Evolutionary conservation across 2,329 filamentous ascomycete species (phyloP).

Genomic region (Aspergillus clavatus): DNA sequence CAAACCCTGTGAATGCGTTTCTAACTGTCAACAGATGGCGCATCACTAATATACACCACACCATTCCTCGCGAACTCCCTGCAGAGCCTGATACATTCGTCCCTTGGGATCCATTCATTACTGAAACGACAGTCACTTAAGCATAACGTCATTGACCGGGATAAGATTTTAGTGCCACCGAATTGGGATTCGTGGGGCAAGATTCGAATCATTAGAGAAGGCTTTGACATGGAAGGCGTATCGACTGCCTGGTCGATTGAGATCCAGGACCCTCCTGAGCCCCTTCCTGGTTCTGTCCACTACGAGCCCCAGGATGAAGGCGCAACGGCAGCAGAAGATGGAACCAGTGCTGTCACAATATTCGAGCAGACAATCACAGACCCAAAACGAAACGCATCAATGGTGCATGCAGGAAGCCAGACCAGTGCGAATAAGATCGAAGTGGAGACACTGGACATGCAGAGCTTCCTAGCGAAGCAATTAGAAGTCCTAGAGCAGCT

Average conservation of each 20-base stretch:
- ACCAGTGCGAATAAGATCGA: constrained; percentile 46
- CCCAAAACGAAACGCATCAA: constrained; percentile 60
- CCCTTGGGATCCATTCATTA: constrained; percentile 77
- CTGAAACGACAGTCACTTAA: constrained; percentile 74
- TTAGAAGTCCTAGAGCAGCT: constrained; percentile 67
- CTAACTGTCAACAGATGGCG: constrained; percentile 57
- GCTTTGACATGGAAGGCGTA: constrained; percentile 83
- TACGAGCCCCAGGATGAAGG: constrained; percentile 21
- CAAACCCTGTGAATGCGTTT: constrained; percentile 1
- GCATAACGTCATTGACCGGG: constrained; percentile 86
- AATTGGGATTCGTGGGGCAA: constrained; percentile 99
- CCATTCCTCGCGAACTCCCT: constrained; percentile 72
- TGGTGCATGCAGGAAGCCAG: constrained; percentile 47
- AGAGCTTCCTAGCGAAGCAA: constrained; percentile 72
- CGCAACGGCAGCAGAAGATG: constrained; percentile 23
- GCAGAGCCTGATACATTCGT: constrained; percentile 76
- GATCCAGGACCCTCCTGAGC: constrained; percentile 54
- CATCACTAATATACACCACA: constrained; percentile 79
- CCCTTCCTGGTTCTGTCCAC: constrained; percentile 20
- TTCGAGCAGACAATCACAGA: constrained; percentile 79
- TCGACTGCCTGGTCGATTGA: constrained; percentile 83
- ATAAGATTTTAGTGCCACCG: constrained; percentile 88
- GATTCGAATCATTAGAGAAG: constrained; percentile 84
- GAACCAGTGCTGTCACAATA: constrained; percentile 61
- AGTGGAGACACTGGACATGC: constrained; percentile 66